Evolutionary conservation across 2,329 filamentous ascomycete genomes (phyloP).

Genomic region (Harringtonia aguacate): DNA sequence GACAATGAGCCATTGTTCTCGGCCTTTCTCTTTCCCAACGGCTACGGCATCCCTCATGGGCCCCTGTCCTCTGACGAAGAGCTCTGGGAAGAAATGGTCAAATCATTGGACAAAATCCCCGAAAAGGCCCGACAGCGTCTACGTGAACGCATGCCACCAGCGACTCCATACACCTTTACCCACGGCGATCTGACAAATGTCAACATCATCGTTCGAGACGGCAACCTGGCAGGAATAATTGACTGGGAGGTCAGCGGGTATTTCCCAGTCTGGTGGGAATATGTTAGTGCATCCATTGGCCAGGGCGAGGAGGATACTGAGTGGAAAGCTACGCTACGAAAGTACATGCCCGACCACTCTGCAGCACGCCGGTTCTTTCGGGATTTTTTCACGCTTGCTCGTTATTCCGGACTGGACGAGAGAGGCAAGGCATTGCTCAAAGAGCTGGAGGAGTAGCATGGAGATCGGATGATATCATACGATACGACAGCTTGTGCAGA

Average conservation of each 20-base stretch:
- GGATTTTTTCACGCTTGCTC: too few species aligned
- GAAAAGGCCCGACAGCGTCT: neutral
- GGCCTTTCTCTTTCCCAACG: neutral
- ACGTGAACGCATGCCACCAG: neutral
- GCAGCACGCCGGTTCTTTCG: neutral
- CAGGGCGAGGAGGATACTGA: neutral
- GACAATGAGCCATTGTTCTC: neutral
- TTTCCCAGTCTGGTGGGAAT: neutral
- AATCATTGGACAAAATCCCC: neutral
- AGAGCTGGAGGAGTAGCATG: too few species aligned
- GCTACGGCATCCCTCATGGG: neutral
- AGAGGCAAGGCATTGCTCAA: too few species aligned
- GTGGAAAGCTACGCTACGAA: neutral
- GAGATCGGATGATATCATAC: too few species aligned
- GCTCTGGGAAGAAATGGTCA: neutral
- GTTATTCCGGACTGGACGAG: too few species aligned
- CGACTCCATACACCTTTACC: neutral
- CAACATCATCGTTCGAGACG: neutral
- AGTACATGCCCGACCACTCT: neutral
- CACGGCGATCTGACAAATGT: neutral
- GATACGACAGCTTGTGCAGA: too few species aligned
- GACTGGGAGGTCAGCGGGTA: neutral
- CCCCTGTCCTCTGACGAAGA: neutral
- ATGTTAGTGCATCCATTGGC: neutral
- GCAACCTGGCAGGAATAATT: neutral